Conservation (phyloP, 75 land plant species). For the Pinus albicaulis region DNA sequence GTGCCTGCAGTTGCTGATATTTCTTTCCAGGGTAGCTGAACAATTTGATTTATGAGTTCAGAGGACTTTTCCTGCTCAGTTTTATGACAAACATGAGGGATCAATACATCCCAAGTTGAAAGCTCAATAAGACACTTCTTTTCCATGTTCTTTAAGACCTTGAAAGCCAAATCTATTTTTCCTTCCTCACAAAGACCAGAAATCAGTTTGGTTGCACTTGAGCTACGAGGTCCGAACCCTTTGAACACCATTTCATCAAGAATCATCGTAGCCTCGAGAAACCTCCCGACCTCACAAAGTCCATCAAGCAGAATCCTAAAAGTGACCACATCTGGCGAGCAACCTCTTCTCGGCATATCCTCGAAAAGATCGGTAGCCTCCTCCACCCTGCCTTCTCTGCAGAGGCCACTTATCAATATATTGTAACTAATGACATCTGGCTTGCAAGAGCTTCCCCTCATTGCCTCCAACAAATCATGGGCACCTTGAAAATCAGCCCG, state of each 20-base stretch:
- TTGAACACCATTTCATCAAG: conserved; percentile 9
- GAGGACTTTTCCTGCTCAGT: neutral
- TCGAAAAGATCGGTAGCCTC: conserved; percentile 17
- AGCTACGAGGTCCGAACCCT: conserved; percentile 3
- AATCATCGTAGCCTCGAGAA: conserved; percentile 13
- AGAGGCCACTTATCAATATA: conserved; percentile 9
- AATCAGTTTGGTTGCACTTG: conserved; percentile 5
- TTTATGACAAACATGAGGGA: neutral
- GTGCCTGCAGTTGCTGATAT: no score
- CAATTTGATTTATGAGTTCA: conserved; percentile 1
- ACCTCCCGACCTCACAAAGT: conserved; percentile 7
- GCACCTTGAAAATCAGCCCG: conserved; percentile 11
- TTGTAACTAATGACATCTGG: conserved; percentile 18
- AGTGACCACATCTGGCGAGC: conserved; percentile 16
- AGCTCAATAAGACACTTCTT: conserved; percentile 10
- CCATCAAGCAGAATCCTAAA: conserved; percentile 21
- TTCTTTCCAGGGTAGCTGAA: neutral
- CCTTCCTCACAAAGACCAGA: conserved; percentile 19
- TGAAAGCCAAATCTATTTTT: conserved; percentile 1
- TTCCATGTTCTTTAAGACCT: conserved; percentile 10
- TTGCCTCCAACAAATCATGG: conserved; percentile 9
- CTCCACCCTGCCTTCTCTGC: conserved; percentile 5
- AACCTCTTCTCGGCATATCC: conserved; percentile 13
- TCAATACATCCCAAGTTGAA: conserved; percentile 5
- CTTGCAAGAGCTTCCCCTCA: conserved; percentile 4